Percentiles rank a stretch among this genome's conserved stretches.
Conservation (phyloP, 257 asterid species). For the Eustoma russellianum region DNA sequence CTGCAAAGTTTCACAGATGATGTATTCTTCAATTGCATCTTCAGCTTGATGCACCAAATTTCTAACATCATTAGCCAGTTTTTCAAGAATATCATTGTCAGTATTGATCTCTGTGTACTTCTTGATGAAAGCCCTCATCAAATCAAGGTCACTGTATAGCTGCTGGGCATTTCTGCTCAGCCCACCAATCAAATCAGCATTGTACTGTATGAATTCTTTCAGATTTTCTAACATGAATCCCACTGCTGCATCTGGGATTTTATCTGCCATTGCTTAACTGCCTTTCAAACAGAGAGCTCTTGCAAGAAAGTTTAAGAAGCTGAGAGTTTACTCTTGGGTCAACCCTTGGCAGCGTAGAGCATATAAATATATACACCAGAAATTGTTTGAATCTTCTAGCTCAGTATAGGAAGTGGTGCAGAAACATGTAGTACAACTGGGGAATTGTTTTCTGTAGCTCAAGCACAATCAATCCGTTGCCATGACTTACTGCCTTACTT, state of each 20-base stretch:
- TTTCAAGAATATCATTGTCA: slow-evolving; percentile 10
- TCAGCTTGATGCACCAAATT: slow-evolving; percentile 9
- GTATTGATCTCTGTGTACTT: slow-evolving; percentile 9
- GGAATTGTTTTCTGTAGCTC: too few species aligned
- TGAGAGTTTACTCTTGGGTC: too few species aligned
- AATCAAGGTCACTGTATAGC: slow-evolving; percentile 8
- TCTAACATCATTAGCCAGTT: slow-evolving; percentile 12
- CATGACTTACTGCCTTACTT: too few species aligned
- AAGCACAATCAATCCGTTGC: too few species aligned
- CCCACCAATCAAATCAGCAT: slow-evolving; percentile 11
- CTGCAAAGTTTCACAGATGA: background rate
- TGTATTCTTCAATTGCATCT: slow-evolving; percentile 8
- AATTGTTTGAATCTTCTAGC: too few species aligned
- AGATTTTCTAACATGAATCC: slow-evolving; percentile 21
- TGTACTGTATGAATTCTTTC: slow-evolving; percentile 12
- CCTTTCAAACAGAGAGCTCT: too few species aligned
- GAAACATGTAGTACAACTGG: too few species aligned
- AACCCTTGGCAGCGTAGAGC: too few species aligned
- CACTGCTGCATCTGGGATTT: slow-evolving; percentile 11
- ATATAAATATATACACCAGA: too few species aligned
- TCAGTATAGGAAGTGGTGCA: too few species aligned
- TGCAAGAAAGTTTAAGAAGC: too few species aligned
- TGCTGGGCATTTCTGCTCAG: slow-evolving; percentile 4
- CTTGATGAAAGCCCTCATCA: slow-evolving; percentile 10
- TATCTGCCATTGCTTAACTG: too few species aligned